phyloP scores from a whole-genome alignment of 371 early-diverging fungal genomes.

The Coemansia sp. region DNA sequence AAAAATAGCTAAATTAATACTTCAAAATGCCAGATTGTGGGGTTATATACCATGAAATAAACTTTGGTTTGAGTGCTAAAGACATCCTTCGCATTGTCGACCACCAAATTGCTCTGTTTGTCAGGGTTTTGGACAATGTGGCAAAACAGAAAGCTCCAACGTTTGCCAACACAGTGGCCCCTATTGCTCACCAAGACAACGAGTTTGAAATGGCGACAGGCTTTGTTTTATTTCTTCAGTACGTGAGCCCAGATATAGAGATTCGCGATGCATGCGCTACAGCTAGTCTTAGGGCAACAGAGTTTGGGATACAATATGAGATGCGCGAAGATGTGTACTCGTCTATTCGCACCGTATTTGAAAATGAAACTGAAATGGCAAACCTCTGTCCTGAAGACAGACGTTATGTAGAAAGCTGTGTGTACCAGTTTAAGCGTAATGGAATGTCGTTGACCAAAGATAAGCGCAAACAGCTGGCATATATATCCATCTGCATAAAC shows the following conservation, averaged over 20 bases:
- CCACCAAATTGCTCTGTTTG: background rate
- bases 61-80: background rate
- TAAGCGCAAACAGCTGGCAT: constrained; percentile 58
- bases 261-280: constrained; percentile 62
- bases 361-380: constrained; percentile 53
- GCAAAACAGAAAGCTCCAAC: constrained; percentile 10
- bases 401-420: constrained; percentile 57
- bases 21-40: background rate
- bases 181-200: constrained; percentile 57
- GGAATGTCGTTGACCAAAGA: constrained; percentile 63
- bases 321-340: constrained; percentile 66
- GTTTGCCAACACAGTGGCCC: constrained; percentile 59
- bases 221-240: constrained; percentile 55
- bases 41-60: background rate
- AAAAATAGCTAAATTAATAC: constrained; percentile 1
- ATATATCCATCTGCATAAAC: constrained; percentile 53
- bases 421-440: constrained; percentile 57
- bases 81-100: background rate
- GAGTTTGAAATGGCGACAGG: constrained; percentile 34
- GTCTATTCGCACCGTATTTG: constrained; percentile 54
- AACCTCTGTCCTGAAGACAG: constrained; percentile 57
- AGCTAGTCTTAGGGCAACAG: constrained; percentile 55
- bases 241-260: constrained; percentile 59
- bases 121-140: background rate
- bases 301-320: constrained; percentile 59